A percentile compares a stretch with the other conserved stretches of the same genome.
These are phyloP conservation scores for Aspergillus campestris DNA, from an alignment of 495 filamentous ascomycete species.

Conservation along the genomic window DNA sequence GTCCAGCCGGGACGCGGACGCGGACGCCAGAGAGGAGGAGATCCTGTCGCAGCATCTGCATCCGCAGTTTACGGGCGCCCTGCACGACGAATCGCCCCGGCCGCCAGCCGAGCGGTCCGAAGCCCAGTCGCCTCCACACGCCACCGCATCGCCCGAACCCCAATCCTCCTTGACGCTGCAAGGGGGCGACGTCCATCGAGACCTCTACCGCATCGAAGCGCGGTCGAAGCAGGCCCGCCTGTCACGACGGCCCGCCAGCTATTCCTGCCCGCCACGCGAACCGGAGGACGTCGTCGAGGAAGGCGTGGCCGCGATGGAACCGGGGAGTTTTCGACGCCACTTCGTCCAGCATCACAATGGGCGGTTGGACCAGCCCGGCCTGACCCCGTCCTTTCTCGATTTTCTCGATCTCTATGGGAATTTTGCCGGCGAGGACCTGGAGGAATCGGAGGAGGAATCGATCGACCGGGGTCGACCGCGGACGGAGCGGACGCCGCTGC, in stretches of 20 bases:
- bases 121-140: not conserved
- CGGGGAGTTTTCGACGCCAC: slow-evolving; percentile 54
- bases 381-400: slow-evolving; percentile 56
- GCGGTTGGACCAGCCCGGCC: slow-evolving; percentile 29
- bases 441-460: slow-evolving; percentile 52
- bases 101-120: not conserved
- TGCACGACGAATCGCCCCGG: slow-evolving; percentile 2
- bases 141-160: slow-evolving; percentile 9
- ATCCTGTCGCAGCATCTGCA: slow-evolving; percentile 32
- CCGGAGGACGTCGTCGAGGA: slow-evolving; percentile 35
- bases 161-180: slow-evolving; percentile 56
- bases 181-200: slow-evolving; percentile 60
- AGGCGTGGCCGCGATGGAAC: slow-evolving; percentile 36
- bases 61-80: slow-evolving; percentile 28
- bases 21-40: slow-evolving; percentile 17
- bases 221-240: slow-evolving; percentile 28
- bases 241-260: slow-evolving; percentile 49
- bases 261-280: slow-evolving; percentile 30
- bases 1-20: slow-evolving; percentile 3
- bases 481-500: slow-evolving; percentile 41
- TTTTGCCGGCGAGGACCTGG: slow-evolving; percentile 65
- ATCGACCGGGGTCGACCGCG: slow-evolving; percentile 28
- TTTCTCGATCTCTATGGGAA: slow-evolving; percentile 63
- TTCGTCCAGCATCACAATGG: slow-evolving; percentile 45
- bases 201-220: slow-evolving; percentile 56